Conservation (phyloP, 176 grass and related monocot species). For the Alloteropsis semialata region DNA sequence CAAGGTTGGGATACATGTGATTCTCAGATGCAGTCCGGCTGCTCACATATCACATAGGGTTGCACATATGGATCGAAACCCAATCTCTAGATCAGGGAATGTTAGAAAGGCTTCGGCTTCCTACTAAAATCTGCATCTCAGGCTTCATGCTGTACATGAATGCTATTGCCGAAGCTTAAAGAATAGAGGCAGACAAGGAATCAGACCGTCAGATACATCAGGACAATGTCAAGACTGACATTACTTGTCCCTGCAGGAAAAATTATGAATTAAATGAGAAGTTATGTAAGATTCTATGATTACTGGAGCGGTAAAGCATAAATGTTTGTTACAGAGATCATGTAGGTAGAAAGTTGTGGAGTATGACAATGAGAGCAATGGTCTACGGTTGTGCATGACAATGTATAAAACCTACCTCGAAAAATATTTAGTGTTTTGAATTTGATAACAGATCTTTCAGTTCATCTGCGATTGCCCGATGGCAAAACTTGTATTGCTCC, state of each 20-base stretch:
- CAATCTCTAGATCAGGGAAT: neutral
- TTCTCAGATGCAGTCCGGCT: neutral
- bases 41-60: neutral
- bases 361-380: neutral
- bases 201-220: neutral
- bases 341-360: neutral
- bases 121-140: neutral
- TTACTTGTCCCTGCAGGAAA: neutral
- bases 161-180: neutral
- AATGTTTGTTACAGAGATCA: neutral
- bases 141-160: conserved; percentile 16
- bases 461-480: conserved; percentile 55
- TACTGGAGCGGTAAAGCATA: neutral
- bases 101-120: neutral
- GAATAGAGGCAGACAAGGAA: neutral
- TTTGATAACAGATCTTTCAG: conserved; percentile 54
- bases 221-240: neutral
- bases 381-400: neutral
- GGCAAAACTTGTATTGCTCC: conserved; percentile 85
- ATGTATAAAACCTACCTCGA: conserved; percentile 17
- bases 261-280: neutral
- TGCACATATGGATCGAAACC: neutral
- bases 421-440: conserved; percentile 20
- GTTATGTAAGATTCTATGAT: neutral
- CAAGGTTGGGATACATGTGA: neutral